Evolutionary conservation across 371 early-diverging fungal species (phyloP).

Genomic region (Mortierella sp.): DNA sequence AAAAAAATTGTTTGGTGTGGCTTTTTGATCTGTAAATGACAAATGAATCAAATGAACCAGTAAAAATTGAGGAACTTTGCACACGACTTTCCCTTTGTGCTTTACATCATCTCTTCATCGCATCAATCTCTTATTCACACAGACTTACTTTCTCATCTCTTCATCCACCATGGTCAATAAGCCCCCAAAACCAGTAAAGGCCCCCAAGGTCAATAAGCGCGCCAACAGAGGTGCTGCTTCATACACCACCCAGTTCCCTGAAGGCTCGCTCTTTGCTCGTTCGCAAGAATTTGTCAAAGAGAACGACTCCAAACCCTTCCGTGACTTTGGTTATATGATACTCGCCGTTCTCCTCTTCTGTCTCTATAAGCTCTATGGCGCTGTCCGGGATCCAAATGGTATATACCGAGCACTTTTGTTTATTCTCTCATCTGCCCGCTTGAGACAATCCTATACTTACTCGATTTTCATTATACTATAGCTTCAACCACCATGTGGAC

Average conservation of each 20-base stretch:
- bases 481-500: constrained; percentile 24
- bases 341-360: constrained; percentile 21
- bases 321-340: constrained; percentile 48
- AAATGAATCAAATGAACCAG: too few species aligned
- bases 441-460: not conserved
- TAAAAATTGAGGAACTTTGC: not conserved
- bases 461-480: not conserved
- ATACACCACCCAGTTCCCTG: constrained; percentile 19
- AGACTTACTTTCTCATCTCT: not conserved
- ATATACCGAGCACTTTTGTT: not conserved
- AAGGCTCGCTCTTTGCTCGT: constrained; percentile 42
- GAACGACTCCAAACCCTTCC: constrained; percentile 49
- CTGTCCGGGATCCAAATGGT: constrained; percentile 18
- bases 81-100: constrained; percentile 3
- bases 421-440: not conserved
- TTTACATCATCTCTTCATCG: constrained; percentile 10
- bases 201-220: constrained; percentile 42
- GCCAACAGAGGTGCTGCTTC: constrained; percentile 14
- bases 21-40: not conserved
- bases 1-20: not conserved
- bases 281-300: constrained; percentile 55
- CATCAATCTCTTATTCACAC: not conserved
- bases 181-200: constrained; percentile 44
- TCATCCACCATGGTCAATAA: constrained; percentile 50
- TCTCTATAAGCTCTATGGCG: constrained; percentile 40